Evolutionary conservation across 2,329 filamentous ascomycete genomes (phyloP).

Genomic region (Coniochaeta pulveracea): DNA sequence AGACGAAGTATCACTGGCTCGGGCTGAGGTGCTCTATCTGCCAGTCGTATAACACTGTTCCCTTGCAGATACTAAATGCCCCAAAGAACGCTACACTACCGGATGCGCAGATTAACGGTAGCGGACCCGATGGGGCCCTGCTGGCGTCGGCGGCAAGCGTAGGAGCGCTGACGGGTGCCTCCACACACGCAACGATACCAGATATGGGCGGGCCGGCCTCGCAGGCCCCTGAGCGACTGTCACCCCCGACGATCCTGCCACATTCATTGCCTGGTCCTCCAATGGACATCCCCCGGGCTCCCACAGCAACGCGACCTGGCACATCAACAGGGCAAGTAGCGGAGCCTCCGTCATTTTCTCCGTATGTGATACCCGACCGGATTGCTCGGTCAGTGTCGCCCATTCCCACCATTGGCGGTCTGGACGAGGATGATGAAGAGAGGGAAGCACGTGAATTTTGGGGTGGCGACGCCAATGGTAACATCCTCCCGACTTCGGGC

Average conservation of each 20-base stretch:
- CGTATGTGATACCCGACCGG: slow-evolving; percentile 23
- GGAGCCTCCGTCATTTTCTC: slow-evolving; percentile 17
- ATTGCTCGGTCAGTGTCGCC: slow-evolving; percentile 34
- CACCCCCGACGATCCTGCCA: neutral
- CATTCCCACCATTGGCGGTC: slow-evolving; percentile 5
- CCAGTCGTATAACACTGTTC: slow-evolving; percentile 57
- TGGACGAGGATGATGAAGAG: slow-evolving; percentile 34
- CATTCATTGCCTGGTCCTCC: neutral
- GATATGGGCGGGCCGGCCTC: neutral
- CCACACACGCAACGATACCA: too few species aligned
- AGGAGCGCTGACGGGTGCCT: neutral
- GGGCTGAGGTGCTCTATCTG: slow-evolving; percentile 78
- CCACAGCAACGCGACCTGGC: neutral
- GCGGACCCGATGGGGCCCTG: slow-evolving; percentile 15
- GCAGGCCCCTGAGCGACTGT: neutral
- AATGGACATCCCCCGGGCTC: neutral
- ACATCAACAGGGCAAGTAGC: slow-evolving; percentile 11
- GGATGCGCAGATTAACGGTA: too few species aligned
- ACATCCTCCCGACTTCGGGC: slow-evolving; percentile 19
- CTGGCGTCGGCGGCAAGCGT: slow-evolving; percentile 3
- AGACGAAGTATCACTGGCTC: slow-evolving; percentile 86
- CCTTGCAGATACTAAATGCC: slow-evolving; percentile 43
- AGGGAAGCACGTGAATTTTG: slow-evolving; percentile 49
- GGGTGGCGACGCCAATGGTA: slow-evolving; percentile 30
- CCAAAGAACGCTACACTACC: slow-evolving; percentile 17